Conservation (phyloP, 2,329 filamentous ascomycete genomes). For the Teratosphaeria gauchensis region DNA sequence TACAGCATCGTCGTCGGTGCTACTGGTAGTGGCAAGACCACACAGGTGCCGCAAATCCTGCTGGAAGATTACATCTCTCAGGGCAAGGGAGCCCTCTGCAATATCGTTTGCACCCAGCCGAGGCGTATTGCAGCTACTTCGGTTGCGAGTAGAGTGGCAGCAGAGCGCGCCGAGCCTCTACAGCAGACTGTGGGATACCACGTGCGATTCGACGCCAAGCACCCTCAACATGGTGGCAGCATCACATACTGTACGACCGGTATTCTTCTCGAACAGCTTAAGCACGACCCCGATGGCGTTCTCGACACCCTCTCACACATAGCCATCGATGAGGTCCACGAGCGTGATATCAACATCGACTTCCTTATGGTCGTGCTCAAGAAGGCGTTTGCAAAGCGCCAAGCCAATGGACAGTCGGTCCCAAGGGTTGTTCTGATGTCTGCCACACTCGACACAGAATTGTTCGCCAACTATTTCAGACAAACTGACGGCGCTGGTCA, state of each 20-base stretch:
- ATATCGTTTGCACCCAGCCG: conserved; percentile 43
- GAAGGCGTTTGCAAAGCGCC: conserved; percentile 29
- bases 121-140: conserved; percentile 39
- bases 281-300: conserved; percentile 29
- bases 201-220: conserved; percentile 33
- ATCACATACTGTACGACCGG: conserved; percentile 44
- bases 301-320: conserved; percentile 38
- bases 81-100: conserved; percentile 34
- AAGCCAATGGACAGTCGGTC: conserved; percentile 20
- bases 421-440: conserved; percentile 43
- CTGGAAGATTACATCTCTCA: conserved; percentile 37
- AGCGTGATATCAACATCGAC: conserved; percentile 37
- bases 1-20: conserved; percentile 39
- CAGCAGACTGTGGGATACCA: conserved; percentile 38
- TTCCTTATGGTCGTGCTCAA: conserved; percentile 39
- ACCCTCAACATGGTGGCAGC: conserved; percentile 26
- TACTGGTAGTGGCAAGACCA: conserved; percentile 40
- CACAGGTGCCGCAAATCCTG: conserved; percentile 46
- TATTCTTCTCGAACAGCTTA: conserved; percentile 38
- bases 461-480: conserved; percentile 38
- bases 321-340: conserved; percentile 44
- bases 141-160: conserved; percentile 38
- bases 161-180: conserved; percentile 34
- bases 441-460: conserved; percentile 37
- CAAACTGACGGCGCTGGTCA: conserved; percentile 12